These are phyloP conservation scores for Raffaelea albimanens DNA, from an alignment of 2,329 filamentous ascomycete genomes.

Conservation along the genomic window DNA sequence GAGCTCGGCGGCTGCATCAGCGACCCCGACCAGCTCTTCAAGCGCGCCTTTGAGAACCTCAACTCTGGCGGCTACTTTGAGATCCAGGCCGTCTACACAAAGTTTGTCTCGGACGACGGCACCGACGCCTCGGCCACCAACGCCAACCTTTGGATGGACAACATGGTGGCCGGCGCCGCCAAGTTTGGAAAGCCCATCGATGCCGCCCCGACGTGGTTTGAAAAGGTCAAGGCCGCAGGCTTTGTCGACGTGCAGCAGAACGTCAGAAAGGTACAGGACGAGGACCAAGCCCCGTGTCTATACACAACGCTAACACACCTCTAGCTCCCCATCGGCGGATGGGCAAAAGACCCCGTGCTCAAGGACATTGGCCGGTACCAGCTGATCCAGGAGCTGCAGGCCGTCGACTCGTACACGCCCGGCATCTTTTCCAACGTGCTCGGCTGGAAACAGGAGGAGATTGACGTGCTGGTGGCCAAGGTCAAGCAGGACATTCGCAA, in stretches of 20 bases:
- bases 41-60: slow-evolving; percentile 9
- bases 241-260: slow-evolving; percentile 37
- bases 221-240: slow-evolving; percentile 30
- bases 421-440: slow-evolving; percentile 13
- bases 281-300: not conserved
- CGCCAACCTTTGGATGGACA: slow-evolving; percentile 1
- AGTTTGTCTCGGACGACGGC: slow-evolving; percentile 12
- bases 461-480: slow-evolving; percentile 8
- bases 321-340: slow-evolving; percentile 19
- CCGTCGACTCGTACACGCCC: slow-evolving; percentile 3
- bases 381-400: not conserved
- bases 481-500: slow-evolving; percentile 8
- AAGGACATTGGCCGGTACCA: slow-evolving; percentile 6
- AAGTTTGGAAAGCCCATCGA: not conserved
- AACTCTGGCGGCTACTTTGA: slow-evolving; percentile 15
- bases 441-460: slow-evolving; percentile 9
- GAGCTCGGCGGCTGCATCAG: slow-evolving; percentile 11
- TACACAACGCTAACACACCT: not conserved
- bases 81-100: slow-evolving; percentile 7
- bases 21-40: slow-evolving; percentile 7
- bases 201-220: not conserved
- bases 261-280: slow-evolving; percentile 17
- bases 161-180: not conserved
- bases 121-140: slow-evolving; percentile 3
- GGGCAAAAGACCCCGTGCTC: slow-evolving; percentile 12